Base-by-base conservation (phyloP, 495 filamentous ascomycete species). In the Talaromyces nanjingensis region DNA sequence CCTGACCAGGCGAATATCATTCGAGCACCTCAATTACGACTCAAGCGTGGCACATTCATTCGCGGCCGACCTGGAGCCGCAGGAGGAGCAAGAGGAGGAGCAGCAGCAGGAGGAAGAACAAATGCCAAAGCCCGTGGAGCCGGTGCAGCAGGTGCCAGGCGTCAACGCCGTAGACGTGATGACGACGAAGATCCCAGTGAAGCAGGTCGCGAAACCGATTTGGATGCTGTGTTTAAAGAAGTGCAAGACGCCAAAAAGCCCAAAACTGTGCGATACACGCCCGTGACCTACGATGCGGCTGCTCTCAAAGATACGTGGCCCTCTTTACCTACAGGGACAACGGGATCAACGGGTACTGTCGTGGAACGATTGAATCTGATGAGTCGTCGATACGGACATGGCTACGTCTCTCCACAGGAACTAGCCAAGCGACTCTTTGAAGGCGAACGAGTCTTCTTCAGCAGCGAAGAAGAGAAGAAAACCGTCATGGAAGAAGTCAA, bases 281-380 rank as follows among this genome's bases (percentile, higher is more conserved):
- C 78, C 7, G 64, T 65, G 29, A 59, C 69, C 0, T 70, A 74
- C 55, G 65, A 69, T 62, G 66, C 72, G 47, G 65, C 69, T 22
- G 68, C 67, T 34, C 56, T 81, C 58, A 71, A 68, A 55, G 69
- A 76, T 49, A 81, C 76, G 0, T 80, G 77, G 79, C 79, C 79
- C 47, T 72, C 76, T 47, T 63, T 81, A 8, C 77, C 79, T 6
- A 73, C 71, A 0, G 69, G 71, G 42, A 37, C 55, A 3, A 69
- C 70, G n/a, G 70, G 68, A 1, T 67, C 65, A 16, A 70, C 70
- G 3, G 73, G 71, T 45, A 71, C 74, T 9, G 67, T 80, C 31
- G 49, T 73, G 12, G 76, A 77, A 34, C 78, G 78, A 66, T 67
- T 81, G 14, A 69, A 70, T 3, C 70, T 49, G 18, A 33, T 77